A percentile compares a stretch with the other conserved stretches of the same genome.
phyloP scores from a whole-genome alignment of 2,329 filamentous ascomycete genomes.

The Trichoderma sp. region DNA sequence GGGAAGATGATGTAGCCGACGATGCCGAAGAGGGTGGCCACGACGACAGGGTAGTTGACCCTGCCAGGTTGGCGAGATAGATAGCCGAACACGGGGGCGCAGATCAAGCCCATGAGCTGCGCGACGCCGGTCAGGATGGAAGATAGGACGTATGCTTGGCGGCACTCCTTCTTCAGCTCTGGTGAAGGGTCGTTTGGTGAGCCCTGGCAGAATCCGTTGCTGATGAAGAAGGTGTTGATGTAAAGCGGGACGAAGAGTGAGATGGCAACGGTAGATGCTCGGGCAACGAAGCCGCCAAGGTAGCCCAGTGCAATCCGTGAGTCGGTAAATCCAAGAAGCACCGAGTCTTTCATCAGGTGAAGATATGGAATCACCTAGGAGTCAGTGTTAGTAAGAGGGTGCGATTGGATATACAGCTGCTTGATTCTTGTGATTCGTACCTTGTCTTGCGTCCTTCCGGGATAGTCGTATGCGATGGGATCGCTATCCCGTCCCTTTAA shows the following conservation, averaged over 20 bases:
- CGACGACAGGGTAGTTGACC: slow-evolving; percentile 71
- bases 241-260: slow-evolving; percentile 92
- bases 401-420: background rate
- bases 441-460: slow-evolving; percentile 24
- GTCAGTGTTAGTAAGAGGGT: background rate
- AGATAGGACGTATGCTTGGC: slow-evolving; percentile 82
- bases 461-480: background rate
- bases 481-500: slow-evolving; percentile 29
- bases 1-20: slow-evolving; percentile 77
- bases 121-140: slow-evolving; percentile 85
- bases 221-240: slow-evolving; percentile 86
- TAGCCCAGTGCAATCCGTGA: slow-evolving; percentile 82
- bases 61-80: slow-evolving; percentile 66
- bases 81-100: slow-evolving; percentile 84
- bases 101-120: slow-evolving; percentile 80
- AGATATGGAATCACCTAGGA: slow-evolving; percentile 52
- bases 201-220: slow-evolving; percentile 72
- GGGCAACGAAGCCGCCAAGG: slow-evolving; percentile 88
- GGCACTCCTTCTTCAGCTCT: slow-evolving; percentile 82
- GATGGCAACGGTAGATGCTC: slow-evolving; percentile 91
- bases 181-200: slow-evolving; percentile 61
- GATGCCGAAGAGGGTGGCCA: slow-evolving; percentile 71
- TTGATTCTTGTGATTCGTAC: slow-evolving; percentile 25
- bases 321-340: slow-evolving; percentile 71
- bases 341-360: slow-evolving; percentile 59